Base-by-base conservation (phyloP, 1,139 yeast genomes). In the Candida sojae region DNA sequence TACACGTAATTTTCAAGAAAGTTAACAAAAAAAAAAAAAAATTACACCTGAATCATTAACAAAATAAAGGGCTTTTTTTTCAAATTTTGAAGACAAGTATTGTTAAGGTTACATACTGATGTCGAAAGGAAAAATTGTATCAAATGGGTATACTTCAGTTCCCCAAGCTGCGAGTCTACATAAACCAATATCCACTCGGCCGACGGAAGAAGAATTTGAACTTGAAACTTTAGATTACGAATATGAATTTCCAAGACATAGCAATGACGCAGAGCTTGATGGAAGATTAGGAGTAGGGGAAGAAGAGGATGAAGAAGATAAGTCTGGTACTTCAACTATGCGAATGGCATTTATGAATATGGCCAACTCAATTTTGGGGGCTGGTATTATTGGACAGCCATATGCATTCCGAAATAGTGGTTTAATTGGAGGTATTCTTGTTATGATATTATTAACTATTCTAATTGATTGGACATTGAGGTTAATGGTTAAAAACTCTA, bases 321-420 rank as follows among this genome's bases (percentile, higher is more conserved):
- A 56, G 42, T 51, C 49, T 7, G 73, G 77, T 4, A 63, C 75
- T 42, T 71, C 81, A n/a, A 77, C 71, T 52, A 76, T 91, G 79
- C 79, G 79, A 53, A 87, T 88, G 91, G 97, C 97, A 10, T 91
- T 92, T 60, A 88, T 92, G 96, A 92, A 92, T 66, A 91, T 92
- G 96, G 96, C 97, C 23, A 92, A 92, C 66, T 86, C 89, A 12
- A 92, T 91, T 50, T 73, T 92, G 11, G 98, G 98, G 0, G 97
- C 98, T 0, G 97, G 97, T 1, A 89, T 93, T 45, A 90, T 92
- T 40, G 97, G 97, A 1, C 96, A 91, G 57, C 96, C 98, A 1
- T 88, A 85, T 59, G 97, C 98, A 0, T 83, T 92, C 57, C 74
- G 79, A 47, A 88, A 90, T 58, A 79, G 89, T 30, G 98, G 98